phyloP scores from a whole-genome alignment of 2,329 filamentous ascomycete genomes.

The Penicillium glabrum region DNA sequence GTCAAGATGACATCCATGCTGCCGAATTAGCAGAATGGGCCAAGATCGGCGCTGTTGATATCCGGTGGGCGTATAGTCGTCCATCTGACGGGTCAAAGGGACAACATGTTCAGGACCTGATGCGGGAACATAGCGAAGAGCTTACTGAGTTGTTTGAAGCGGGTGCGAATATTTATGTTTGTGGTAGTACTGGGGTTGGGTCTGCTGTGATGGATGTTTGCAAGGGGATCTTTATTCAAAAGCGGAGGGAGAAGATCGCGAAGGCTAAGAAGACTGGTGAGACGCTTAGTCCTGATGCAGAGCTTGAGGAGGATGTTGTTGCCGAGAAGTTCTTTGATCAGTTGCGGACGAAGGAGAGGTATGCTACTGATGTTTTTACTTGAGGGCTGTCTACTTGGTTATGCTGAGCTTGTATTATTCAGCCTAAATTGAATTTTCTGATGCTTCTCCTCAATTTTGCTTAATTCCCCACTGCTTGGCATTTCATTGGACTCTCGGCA shows the following conservation, averaged over 20 bases:
- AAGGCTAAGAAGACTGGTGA: slow-evolving; percentile 34
- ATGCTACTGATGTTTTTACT: slow-evolving; percentile 61
- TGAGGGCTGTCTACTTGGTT: slow-evolving; percentile 4
- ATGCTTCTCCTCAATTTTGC: too few species aligned
- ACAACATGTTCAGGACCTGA: slow-evolving; percentile 54
- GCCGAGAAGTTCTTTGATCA: slow-evolving; percentile 31
- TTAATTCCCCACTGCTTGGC: neutral
- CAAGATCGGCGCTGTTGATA: slow-evolving; percentile 57
- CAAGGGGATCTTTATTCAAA: slow-evolving; percentile 35
- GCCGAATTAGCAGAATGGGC: slow-evolving; percentile 56
- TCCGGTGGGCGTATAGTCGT: slow-evolving; percentile 62
- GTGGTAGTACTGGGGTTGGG: slow-evolving; percentile 58
- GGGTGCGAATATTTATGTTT: slow-evolving; percentile 63
- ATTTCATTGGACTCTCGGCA: neutral
- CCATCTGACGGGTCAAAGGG: slow-evolving; percentile 48
- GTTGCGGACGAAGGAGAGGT: slow-evolving; percentile 51
- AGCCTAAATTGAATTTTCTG: too few species aligned
- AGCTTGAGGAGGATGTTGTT: slow-evolving; percentile 26
- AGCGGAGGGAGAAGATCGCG: slow-evolving; percentile 31
- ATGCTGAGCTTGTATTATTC: neutral
- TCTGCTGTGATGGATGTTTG: slow-evolving; percentile 48
- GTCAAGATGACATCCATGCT: slow-evolving; percentile 38
- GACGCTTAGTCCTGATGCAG: slow-evolving; percentile 11
- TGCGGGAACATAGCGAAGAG: slow-evolving; percentile 50
- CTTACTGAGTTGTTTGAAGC: slow-evolving; percentile 47